Conservation (phyloP, 768 basidiomycete genomes). For the Amylocystis lapponica region DNA sequence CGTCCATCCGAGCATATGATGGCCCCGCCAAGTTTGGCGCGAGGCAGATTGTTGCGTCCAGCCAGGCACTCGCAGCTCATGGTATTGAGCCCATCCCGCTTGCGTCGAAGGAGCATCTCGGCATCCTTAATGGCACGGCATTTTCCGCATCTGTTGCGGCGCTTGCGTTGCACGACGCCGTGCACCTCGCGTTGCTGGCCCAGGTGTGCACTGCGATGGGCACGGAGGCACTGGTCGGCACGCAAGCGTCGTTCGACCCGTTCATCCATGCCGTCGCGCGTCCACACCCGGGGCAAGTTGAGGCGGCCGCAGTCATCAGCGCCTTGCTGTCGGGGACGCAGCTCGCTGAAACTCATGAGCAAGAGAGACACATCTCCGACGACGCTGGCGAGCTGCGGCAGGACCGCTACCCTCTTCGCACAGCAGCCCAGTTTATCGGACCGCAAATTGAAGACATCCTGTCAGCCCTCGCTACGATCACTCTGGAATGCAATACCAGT, state of each 20-base stretch:
- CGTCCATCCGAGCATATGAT: conserved; percentile 68
- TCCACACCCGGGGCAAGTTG: conserved; percentile 83
- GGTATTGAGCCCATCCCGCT: conserved; percentile 59
- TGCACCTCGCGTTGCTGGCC: conserved; percentile 59
- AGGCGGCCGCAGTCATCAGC: conserved; percentile 64
- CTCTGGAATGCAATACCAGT: conserved; percentile 80
- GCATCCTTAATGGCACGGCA: conserved; percentile 79
- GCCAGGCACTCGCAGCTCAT: conserved; percentile 53
- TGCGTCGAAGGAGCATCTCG: conserved; percentile 72
- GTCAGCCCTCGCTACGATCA: conserved; percentile 54
- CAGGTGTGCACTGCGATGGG: conserved; percentile 80
- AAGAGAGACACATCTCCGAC: conserved; percentile 65
- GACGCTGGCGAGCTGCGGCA: conserved; percentile 73
- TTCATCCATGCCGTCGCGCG: conserved; percentile 73
- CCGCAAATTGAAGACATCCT: conserved; percentile 81
- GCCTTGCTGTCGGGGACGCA: conserved; percentile 61
- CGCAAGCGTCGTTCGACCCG: conserved; percentile 63
- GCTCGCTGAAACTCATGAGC: conserved; percentile 55
- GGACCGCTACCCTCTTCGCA: conserved; percentile 71
- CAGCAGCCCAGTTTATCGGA: conserved; percentile 78
- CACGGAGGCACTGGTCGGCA: conserved; percentile 75
- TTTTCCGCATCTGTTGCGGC: conserved; percentile 75
- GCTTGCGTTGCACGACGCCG: conserved; percentile 68
- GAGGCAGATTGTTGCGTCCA: conserved; percentile 46
- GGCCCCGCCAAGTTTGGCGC: conserved; percentile 42